Evolutionary conservation across 2,329 filamentous ascomycete genomes (phyloP), one percentile per base, ranked within the genome.

Genomic region (Scedosporium minutisporum): DNA sequence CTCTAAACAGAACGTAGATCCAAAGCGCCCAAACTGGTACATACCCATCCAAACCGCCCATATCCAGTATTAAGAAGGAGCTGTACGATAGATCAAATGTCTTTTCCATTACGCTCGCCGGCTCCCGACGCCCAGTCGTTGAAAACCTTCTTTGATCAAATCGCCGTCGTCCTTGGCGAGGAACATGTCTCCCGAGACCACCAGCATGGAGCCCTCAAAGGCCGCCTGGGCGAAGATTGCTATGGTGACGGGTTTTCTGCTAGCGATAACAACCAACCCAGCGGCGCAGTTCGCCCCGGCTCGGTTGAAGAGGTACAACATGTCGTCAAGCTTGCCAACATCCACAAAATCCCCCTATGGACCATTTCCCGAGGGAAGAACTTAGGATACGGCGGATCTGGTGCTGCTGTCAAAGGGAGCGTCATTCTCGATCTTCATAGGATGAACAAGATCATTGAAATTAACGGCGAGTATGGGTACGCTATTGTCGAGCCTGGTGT

Each of bases 351-450:
- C 4, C 41, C 58, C 5, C 33, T 44, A 14, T 59, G 58, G 18
- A 59, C 58, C 4, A 12, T 59, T 27, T 59, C 58, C 12, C 33
- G 33, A 14, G 33, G 58, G 14, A 59, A 62, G 21, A 59, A 53
- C n/a, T 21, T 25, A 6, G 76, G 76, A 10, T 82, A 82, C 63
- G 80, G 80, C 10, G 79, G 80, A 3, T 75, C 80, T 2, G 78
- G 78, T 0, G 79, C 51, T n/a, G 23, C 58, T 7, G 62, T 66
- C 5, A 38, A 46, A 12, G 78, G 77, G 1, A 75, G 72, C 29
- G 69, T 80, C 3, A 75, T 75, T 4, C 63, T 81, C 12, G 75
- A 79, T 64, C 68, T 80, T 1, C 73, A 71, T 55, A 71, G 74
- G 44, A 77, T 79, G 74, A 71, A 76, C 65, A 73, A 71, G 63